Conservation (phyloP, 2,329 filamentous ascomycete genomes). For the Microdochium nivale region DNA sequence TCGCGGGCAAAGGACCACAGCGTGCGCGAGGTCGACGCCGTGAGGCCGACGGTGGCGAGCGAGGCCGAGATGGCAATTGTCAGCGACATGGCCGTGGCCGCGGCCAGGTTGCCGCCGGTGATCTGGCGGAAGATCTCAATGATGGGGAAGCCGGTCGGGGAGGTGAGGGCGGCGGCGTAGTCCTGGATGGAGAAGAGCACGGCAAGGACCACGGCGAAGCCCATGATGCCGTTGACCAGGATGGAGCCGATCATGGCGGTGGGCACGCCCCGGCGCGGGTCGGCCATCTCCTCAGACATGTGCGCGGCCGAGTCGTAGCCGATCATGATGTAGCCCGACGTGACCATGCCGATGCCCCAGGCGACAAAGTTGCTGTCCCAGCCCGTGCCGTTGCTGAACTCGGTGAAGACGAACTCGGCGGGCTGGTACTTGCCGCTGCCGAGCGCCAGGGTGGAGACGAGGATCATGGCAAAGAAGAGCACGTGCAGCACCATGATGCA, state of each 20-base stretch:
- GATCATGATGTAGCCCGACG: constrained; percentile 20
- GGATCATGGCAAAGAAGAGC: constrained; percentile 31
- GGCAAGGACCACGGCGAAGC: constrained; percentile 27
- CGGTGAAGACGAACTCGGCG: constrained; percentile 32
- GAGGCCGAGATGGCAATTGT: neutral
- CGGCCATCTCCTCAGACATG: constrained; percentile 30
- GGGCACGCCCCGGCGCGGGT: constrained; percentile 17
- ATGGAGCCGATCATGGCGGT: constrained; percentile 22
- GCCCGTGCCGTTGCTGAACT: constrained; percentile 35
- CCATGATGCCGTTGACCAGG: constrained; percentile 29
- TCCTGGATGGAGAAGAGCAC: constrained; percentile 25
- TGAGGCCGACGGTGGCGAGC: constrained; percentile 4
- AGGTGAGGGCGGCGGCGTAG: neutral
- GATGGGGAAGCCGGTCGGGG: constrained; percentile 19
- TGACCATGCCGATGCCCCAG: constrained; percentile 36
- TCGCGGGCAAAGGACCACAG: constrained; percentile 36
- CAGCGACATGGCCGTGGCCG: neutral
- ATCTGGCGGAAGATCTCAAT: constrained; percentile 22
- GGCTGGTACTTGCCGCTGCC: constrained; percentile 25
- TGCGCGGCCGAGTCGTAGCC: constrained; percentile 25
- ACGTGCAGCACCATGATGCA: constrained; percentile 4
- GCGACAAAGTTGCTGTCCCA: constrained; percentile 34
- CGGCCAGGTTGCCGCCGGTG: constrained; percentile 13
- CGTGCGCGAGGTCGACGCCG: constrained; percentile 1
- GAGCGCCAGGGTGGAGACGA: constrained; percentile 26